These are phyloP conservation scores for Lipomyces starkeyi DNA, from an alignment of 805 yeast species.

Conservation along the genomic window DNA sequence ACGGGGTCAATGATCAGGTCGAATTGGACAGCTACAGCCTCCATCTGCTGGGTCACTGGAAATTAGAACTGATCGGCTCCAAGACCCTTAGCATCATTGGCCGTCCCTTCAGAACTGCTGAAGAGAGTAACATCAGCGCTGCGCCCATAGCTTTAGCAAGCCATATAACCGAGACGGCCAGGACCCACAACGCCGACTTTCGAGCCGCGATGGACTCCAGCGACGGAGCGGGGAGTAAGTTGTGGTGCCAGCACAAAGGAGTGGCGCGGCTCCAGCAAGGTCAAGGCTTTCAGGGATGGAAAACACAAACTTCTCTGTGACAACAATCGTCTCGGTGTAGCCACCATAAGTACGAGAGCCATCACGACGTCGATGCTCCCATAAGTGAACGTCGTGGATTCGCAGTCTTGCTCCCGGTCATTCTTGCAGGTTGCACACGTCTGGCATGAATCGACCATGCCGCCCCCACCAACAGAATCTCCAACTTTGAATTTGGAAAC, in stretches of 20 bases:
- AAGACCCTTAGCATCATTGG: slow-evolving; percentile 56
- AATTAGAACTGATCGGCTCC: too few species aligned
- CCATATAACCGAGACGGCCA: slow-evolving; percentile 72
- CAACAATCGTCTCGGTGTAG: slow-evolving; percentile 66
- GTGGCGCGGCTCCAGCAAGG: slow-evolving; percentile 65
- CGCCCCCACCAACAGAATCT: slow-evolving; percentile 81
- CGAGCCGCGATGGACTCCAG: slow-evolving; percentile 55
- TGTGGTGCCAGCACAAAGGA: slow-evolving; percentile 79
- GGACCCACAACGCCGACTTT: slow-evolving; percentile 65
- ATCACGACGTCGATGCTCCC: slow-evolving; percentile 58
- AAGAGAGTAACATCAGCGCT: slow-evolving; percentile 65
- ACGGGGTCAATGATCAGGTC: too few species aligned
- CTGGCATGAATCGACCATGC: slow-evolving; percentile 65
- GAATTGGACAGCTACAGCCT: too few species aligned
- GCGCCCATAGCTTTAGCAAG: slow-evolving; percentile 62
- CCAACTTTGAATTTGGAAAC: slow-evolving; percentile 61
- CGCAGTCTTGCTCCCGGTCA: slow-evolving; percentile 64
- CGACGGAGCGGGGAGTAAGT: slow-evolving; percentile 65
- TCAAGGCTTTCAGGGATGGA: slow-evolving; percentile 64
- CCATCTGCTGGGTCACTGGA: too few species aligned
- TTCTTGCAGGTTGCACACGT: slow-evolving; percentile 63
- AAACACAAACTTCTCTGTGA: slow-evolving; percentile 65
- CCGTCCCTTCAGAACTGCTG: slow-evolving; percentile 58
- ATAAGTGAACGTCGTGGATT: slow-evolving; percentile 57
- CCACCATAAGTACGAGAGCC: slow-evolving; percentile 66